Percentiles rank a stretch among this genome's conserved stretches.
Conservation (phyloP, 805 yeast species). For the Diddensiella caesifluorescens region DNA sequence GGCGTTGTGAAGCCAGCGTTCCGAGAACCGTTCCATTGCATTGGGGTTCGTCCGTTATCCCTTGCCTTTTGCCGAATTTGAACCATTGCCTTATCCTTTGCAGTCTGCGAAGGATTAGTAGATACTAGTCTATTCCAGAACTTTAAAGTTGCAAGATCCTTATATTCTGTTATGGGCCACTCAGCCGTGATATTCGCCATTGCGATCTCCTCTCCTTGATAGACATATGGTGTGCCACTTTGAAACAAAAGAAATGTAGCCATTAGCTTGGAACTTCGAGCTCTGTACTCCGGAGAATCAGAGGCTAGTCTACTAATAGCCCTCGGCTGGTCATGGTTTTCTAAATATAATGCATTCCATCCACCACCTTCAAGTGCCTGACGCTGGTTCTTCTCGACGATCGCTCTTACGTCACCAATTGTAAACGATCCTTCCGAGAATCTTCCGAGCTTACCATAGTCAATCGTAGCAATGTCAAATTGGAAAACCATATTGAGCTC, state of each 20-base stretch:
- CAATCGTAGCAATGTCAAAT: constrained; percentile 17
- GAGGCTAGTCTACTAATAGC: constrained; percentile 44
- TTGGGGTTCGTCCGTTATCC: constrained; percentile 53
- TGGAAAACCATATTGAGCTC: constrained; percentile 29
- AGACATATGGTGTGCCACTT: constrained; percentile 51
- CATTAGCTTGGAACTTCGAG: constrained; percentile 44
- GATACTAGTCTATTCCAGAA: constrained; percentile 6
- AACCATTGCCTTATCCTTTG: constrained; percentile 10
- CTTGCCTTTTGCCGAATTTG: constrained; percentile 35
- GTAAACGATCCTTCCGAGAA: constrained; percentile 1
- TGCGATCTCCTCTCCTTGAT: constrained; percentile 60
- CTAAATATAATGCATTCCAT: constrained; percentile 53
- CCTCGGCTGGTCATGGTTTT: constrained; percentile 57
- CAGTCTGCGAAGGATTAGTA: constrained; percentile 3
- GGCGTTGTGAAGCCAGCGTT: constrained; percentile 43
- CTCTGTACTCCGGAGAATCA: constrained; percentile 35
- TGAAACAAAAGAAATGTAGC: constrained; percentile 41
- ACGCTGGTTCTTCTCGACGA: constrained; percentile 6
- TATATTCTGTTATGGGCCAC: constrained; percentile 43
- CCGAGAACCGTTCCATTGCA: constrained; percentile 45
- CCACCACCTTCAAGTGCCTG: constrained; percentile 27
- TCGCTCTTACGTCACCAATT: constrained; percentile 6
- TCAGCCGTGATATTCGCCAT: constrained; percentile 44
- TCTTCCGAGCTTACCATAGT: not conserved
- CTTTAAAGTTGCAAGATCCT: constrained; percentile 42